Conservation (phyloP, 352 stramenopile species). For the Globisporangium orthogonon region DNA sequence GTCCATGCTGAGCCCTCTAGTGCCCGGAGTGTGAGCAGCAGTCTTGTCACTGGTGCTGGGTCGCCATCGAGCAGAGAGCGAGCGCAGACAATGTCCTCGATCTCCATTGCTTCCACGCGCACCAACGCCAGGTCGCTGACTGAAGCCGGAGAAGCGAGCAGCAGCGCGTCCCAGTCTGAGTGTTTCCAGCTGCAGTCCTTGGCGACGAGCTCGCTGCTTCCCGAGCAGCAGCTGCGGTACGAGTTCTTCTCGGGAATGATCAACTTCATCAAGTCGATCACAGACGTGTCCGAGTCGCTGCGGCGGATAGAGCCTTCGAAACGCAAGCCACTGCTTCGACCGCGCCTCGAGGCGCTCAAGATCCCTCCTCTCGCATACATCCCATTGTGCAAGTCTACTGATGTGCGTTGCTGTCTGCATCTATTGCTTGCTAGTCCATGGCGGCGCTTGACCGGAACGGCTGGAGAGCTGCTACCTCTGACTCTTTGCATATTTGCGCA, state of each 20-base stretch:
- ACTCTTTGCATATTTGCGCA: no score
- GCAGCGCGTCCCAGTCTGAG: constrained; percentile 5
- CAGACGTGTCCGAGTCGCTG: constrained; percentile 68
- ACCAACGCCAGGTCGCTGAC: not conserved
- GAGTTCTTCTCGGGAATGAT: constrained; percentile 82
- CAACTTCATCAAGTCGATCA: constrained; percentile 77
- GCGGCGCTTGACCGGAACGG: not conserved
- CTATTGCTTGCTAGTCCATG: not conserved
- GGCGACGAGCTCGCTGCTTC: constrained; percentile 2
- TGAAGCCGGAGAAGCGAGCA: constrained; percentile 7
- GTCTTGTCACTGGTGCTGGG: not conserved
- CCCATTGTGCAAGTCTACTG: constrained; percentile 75
- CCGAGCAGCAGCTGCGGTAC: constrained; percentile 44
- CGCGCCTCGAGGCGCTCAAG: constrained; percentile 40
- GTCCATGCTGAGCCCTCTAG: not conserved
- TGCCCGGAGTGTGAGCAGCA: not conserved
- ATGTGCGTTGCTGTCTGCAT: constrained; percentile 25
- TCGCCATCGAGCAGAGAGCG: not conserved
- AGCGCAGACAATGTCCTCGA: constrained; percentile 5
- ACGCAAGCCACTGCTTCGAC: constrained; percentile 46
- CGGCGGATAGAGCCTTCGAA: constrained; percentile 59
- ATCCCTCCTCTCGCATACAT: constrained; percentile 64
- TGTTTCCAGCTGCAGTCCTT: constrained; percentile 13
- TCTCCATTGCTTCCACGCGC: not conserved
- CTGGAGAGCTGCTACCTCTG: not conserved